phyloP scores from a whole-genome alignment of 2,329 filamentous ascomycete genomes.

The Eutypella sp. region DNA sequence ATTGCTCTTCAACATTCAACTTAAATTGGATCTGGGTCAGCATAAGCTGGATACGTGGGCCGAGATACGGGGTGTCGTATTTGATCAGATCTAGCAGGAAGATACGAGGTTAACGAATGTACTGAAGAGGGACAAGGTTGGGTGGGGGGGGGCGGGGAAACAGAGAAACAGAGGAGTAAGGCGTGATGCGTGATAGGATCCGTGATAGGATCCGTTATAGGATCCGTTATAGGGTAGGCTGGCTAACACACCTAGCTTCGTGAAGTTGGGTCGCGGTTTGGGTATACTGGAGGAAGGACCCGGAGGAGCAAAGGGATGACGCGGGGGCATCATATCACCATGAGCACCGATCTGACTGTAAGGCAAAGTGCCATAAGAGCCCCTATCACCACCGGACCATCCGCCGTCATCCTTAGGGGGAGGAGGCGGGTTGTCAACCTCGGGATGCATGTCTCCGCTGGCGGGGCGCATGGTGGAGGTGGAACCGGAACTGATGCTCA shows the following conservation, averaged over 20 bases:
- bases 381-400: constrained; percentile 40
- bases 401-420: constrained; percentile 65
- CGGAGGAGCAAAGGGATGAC: constrained; percentile 71
- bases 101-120: constrained; percentile 5
- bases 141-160: too few relatives aligned
- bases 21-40: constrained; percentile 98
- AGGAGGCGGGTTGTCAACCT: constrained; percentile 51
- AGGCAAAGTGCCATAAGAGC: constrained; percentile 57
- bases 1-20: constrained; percentile 96
- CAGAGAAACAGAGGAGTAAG: too few relatives aligned
- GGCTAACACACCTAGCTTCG: constrained; percentile 74
- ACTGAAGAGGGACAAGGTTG: neutral
- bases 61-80: constrained; percentile 92
- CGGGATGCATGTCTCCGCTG: constrained; percentile 41
- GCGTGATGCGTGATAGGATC: too few relatives aligned
- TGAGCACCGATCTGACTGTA: constrained; percentile 59
- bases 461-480: constrained; percentile 36
- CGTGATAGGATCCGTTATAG: too few relatives aligned
- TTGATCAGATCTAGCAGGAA: constrained; percentile 78
- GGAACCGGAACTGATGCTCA: constrained; percentile 55
- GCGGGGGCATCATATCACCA: constrained; percentile 72
- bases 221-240: too few relatives aligned
- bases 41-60: constrained; percentile 98
- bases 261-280: constrained; percentile 82
- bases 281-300: constrained; percentile 63